phyloP scores from a whole-genome alignment of 2,329 filamentous ascomycete genomes.

The Pseudonectria foliicola region DNA sequence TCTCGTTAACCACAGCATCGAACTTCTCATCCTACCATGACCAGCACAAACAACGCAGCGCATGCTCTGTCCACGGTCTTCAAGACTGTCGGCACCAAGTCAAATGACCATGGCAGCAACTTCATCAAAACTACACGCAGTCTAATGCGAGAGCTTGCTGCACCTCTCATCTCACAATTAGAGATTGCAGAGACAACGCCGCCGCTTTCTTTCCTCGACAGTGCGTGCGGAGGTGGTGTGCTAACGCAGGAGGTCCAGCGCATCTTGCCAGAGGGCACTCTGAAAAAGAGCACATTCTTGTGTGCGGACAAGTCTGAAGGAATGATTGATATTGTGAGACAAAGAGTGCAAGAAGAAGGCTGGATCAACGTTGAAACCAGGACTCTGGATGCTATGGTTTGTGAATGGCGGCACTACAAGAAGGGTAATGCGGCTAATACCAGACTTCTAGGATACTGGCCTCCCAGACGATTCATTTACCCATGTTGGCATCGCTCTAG shows the following conservation, averaged over 20 bases:
- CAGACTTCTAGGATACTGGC: conserved; percentile 28
- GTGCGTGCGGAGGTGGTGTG: conserved; percentile 46
- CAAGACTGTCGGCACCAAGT: conserved; percentile 6
- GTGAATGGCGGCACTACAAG: rapidly evolving
- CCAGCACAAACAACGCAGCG: conserved; percentile 2
- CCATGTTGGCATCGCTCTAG: conserved; percentile 40
- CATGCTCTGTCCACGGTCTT: conserved; percentile 13
- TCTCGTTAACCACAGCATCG: too few species aligned
- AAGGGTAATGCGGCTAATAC: neutral
- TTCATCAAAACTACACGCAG: conserved; percentile 11
- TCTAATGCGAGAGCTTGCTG: conserved; percentile 12
- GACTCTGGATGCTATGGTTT: conserved; percentile 40
- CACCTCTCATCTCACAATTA: conserved; percentile 20
- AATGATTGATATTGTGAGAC: conserved; percentile 34
- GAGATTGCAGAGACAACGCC: conserved; percentile 12
- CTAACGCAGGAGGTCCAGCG: conserved; percentile 38
- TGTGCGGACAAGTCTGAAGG: conserved; percentile 40
- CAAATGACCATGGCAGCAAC: conserved; percentile 6
- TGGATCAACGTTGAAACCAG: conserved; percentile 40
- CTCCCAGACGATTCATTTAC: conserved; percentile 33
- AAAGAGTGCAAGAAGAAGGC: conserved; percentile 30
- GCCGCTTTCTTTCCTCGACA: conserved; percentile 40
- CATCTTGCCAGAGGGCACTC: conserved; percentile 29
- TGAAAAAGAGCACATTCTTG: conserved; percentile 38
- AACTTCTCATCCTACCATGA: conserved; percentile 5